phyloP scores from a whole-genome alignment of 495 filamentous ascomycete species.

The Viridothelium virens region DNA sequence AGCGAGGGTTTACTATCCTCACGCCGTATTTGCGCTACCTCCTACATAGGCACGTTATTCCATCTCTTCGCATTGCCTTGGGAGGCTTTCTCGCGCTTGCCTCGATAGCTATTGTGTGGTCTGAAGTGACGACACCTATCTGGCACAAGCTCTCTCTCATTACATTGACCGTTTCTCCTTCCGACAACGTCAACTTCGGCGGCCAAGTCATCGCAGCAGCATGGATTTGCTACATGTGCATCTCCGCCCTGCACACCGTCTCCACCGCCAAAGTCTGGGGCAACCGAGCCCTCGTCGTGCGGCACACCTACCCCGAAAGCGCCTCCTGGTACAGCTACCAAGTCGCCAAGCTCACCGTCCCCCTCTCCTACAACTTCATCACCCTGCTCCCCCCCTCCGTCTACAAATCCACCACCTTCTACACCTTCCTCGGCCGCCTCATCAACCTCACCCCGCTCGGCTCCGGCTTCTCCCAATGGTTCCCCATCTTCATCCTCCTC shows the following conservation, averaged over 20 bases:
- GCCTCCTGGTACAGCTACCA: conserved; percentile 93
- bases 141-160: conserved; percentile 73
- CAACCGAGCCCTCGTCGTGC: conserved; percentile 77
- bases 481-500: conserved; percentile 76
- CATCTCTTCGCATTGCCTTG: conserved; percentile 52
- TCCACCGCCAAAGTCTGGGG: conserved; percentile 91
- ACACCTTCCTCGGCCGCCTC: conserved; percentile 71
- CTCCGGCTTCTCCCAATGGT: conserved; percentile 75
- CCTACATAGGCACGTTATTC: conserved; percentile 61
- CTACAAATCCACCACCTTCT: conserved; percentile 68
- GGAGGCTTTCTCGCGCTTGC: conserved; percentile 61
- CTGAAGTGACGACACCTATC: conserved; percentile 73
- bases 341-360: conserved; percentile 82
- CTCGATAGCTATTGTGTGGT: conserved; percentile 81
- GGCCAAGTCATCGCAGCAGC: conserved; percentile 74
- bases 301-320: conserved; percentile 83
- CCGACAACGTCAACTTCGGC: conserved; percentile 54
- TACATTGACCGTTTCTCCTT: conserved; percentile 74
- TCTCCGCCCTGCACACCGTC: conserved; percentile 74
- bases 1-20: conserved; percentile 46
- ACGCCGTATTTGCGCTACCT: conserved; percentile 81
- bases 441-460: conserved; percentile 82
- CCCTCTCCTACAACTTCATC: conserved; percentile 90
- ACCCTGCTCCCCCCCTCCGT: conserved; percentile 67
- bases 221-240: conserved; percentile 92